Evolutionary conservation across 352 stramenopile species (phyloP), one percentile per base, ranked within the genome.

Genomic region (Phytophthora melonis): DNA sequence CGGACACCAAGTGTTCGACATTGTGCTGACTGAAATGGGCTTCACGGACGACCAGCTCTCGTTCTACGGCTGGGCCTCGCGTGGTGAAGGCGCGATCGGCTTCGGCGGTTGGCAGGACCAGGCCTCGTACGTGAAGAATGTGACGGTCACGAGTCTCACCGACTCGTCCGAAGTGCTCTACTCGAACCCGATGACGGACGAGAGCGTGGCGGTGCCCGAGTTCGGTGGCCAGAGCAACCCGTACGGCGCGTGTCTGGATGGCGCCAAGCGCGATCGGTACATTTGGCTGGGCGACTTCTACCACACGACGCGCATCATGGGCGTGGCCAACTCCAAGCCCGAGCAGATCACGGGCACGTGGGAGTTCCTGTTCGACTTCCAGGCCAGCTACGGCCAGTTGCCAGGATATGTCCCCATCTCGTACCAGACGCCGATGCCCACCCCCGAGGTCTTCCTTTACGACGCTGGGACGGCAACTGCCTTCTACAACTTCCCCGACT

Each of bases 221-320:
- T 79, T 70, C 39, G 72, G 72, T 18, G 63, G 59, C 10, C 72
- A 70, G 19, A 64, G 39, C 36, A 79, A 76, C 63, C 53, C 57
- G 19, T 74, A 70, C 58, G 70, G 72, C 4, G 67, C 66, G 8
- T 79, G 72, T 13, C 52, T 76, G 45, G 63, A 76, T 54, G 72
- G 72, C 27, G 72, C 68, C 49, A 79, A 79, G 36, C 68, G 72
- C 21, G 72, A 79, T 41, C 58, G 72, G 16, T 74, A 76, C 68
- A 76, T 79, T 66, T 79, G 68, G 72, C 43, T 79, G 36, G 68
- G 68, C 7, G 68, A 79, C 45, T 79, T 79, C 32, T 79, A 76
- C 60, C 74, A 68, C 59, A 70, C 65, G 39, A 77, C 59, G 3
- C 65, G 65, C 3, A 58, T 77, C 36, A 71, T 77, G 60, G 70